Percentiles rank a stretch among this genome's conserved stretches.
Conservation (phyloP, 2,329 filamentous ascomycete species). For the Fusarium neocosmosporiellum region DNA sequence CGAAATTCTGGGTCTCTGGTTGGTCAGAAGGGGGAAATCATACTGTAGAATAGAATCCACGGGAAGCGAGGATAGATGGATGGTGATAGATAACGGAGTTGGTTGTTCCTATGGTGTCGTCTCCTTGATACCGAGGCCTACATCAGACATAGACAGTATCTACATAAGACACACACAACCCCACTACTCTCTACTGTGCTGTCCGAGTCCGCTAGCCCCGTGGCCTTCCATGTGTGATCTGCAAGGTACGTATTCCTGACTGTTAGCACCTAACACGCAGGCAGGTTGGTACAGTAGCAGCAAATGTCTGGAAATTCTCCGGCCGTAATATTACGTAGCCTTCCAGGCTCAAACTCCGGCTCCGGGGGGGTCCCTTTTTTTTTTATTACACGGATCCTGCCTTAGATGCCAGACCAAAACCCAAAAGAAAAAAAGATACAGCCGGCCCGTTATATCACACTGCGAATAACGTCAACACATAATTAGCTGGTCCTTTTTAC, state of each 20-base stretch:
- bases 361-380: background rate
- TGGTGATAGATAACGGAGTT: background rate
- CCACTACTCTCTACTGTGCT: background rate
- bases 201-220: background rate
- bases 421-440: background rate
- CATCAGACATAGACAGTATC: background rate
- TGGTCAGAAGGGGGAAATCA: constrained; percentile 24
- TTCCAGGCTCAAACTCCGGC: background rate
- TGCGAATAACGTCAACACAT: background rate
- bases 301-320: constrained; percentile 1
- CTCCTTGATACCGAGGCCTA: background rate
- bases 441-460: background rate
- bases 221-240: background rate
- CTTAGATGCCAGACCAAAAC: background rate
- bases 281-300: background rate
- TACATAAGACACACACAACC: background rate
- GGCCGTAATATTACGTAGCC: constrained; percentile 11
- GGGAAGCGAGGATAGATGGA: constrained; percentile 1
- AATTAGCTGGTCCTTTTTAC: background rate
- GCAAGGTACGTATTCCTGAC: background rate
- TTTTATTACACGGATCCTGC: background rate
- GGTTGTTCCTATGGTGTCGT: background rate
- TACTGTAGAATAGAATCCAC: background rate
- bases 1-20: constrained; percentile 31
- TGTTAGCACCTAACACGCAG: background rate